Base-by-base conservation (phyloP, 306 rosid species). In the Prinsepia uniflora region DNA sequence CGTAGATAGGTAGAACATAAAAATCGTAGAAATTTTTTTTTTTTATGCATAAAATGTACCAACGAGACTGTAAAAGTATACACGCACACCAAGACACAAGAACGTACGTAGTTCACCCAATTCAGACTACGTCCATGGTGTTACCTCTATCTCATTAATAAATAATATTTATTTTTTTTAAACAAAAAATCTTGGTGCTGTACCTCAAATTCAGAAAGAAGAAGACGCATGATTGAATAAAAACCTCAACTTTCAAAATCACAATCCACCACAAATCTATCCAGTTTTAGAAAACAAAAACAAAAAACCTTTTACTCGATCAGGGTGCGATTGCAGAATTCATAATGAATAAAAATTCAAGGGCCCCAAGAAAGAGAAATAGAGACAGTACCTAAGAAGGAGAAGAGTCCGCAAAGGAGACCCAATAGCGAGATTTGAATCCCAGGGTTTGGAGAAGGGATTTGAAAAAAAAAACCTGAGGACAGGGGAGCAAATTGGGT, bases 131-230 rank as follows among this genome's bases (percentile, higher is more conserved):
- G n/a, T n/a, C n/a, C n/a, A n/a, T n/a, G n/a, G n/a, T n/a, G n/a
- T n/a, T n/a, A n/a, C n/a, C n/a, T n/a, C n/a, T n/a, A n/a, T n/a
- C n/a, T n/a, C n/a, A n/a, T n/a, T n/a, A n/a, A n/a, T n/a, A n/a
- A n/a, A n/a, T n/a, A n/a, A n/a, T n/a, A 68, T 18, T 39, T 39
- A 6, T 18, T 4, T 53, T 36, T 12, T 8, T 30, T 30, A 14
- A 67, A 50, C 5, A 1, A 10, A 30, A 50, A 50, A 17, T 30
- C 36, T 44, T 7, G 41, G 6, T 14, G 22, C 36, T 11, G 41
- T 63, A 74, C 75, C 79, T 74, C 67, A 22, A 53, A 15, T 50
- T 63, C 65, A 41, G 72, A 67, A 62, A 62, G 18, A 63, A 54
- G 18, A 54, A 69, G 49, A 40, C 30, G 61, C 30, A 39, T 44